Conservation (phyloP, 805 yeast species). For the Yarrowia divulgata region DNA sequence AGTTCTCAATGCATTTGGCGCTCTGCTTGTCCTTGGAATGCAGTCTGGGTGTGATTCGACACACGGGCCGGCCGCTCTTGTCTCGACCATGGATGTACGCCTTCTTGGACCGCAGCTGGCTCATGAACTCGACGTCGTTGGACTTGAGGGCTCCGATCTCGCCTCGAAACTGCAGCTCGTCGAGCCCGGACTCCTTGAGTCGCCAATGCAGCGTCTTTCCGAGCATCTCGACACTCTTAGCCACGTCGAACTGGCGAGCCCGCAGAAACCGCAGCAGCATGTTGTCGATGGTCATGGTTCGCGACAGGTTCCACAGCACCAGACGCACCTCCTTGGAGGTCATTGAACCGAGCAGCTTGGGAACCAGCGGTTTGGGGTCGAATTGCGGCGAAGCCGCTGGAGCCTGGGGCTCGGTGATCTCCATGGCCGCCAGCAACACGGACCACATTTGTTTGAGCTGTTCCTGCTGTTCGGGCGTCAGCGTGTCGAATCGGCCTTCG, state of each 20-base stretch:
- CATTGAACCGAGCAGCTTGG: neutral
- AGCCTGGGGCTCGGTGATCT: constrained; percentile 24
- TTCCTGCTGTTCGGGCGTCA: constrained; percentile 35
- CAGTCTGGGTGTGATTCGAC: constrained; percentile 62
- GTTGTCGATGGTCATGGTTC: constrained; percentile 66
- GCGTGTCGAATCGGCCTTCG: constrained; percentile 36
- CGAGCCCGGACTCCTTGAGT: constrained; percentile 75
- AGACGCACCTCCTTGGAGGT: constrained; percentile 41
- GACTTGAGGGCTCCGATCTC: constrained; percentile 66
- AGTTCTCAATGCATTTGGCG: constrained; percentile 67
- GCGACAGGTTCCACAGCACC: constrained; percentile 50
- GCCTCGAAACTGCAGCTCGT: constrained; percentile 70
- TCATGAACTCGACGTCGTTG: constrained; percentile 83
- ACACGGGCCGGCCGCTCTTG: constrained; percentile 93
- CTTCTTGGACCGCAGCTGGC: constrained; percentile 89
- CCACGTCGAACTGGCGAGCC: constrained; percentile 91
- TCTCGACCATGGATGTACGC: constrained; percentile 98
- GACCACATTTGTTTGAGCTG: constrained; percentile 39
- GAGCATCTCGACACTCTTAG: constrained; percentile 81
- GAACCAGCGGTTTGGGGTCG: constrained; percentile 28
- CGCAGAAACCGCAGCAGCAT: constrained; percentile 82
- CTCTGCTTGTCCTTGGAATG: constrained; percentile 66
- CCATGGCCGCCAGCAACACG: constrained; percentile 27
- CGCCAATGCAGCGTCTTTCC: constrained; percentile 92
- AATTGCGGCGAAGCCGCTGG: constrained; percentile 22